Evolutionary conservation across 257 asterid genomes (phyloP), one percentile per base, ranked within the genome.

Genomic region (Solanum arcanum): DNA sequence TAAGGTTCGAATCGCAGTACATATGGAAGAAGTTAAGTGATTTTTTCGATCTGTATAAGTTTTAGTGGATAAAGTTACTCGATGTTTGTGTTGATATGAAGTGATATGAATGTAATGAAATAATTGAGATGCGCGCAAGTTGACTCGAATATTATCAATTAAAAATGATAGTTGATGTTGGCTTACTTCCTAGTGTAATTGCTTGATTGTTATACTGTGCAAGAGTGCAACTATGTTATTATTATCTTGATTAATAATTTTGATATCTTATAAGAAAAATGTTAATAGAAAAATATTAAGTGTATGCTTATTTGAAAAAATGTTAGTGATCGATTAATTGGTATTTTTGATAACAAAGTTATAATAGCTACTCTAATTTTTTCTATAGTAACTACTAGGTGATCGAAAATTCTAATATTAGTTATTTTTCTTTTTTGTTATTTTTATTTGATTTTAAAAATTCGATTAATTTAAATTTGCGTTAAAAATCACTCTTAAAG

Each of bases 61-160:
- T 74, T 35, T 37, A 12, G 2, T 21, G 4, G 6, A 74, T 6
- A 39, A 12, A 39, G 12, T 39, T 39, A 74, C 21, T 74, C 2
- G 9, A 21, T 39, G 12, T 21, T 1, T 74, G 3, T 39, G 0
- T 5, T 39, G 27, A 0, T 73, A 73, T 20, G 47, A 35, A 7
- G 6, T 37, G 12, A 37, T 12, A 2, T 37, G 39, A 1, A 12
- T 0, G 1, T 5, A 10, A 39, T 74, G 21, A 74, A 74, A 74
- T 74, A 74, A 74, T 74, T 74, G 82, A 74, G 82, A 12, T 74
- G 52, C 31, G 33, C 52, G 31, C 82, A 74, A 74, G 52, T 12
- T 74, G 82, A 74, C 52, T 21, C 31, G 0, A 39, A 74, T 39
- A 74, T 21, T 23, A 39, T 0, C 7, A 1, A 0, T 39, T 74